Evolutionary conservation across 306 rosid species (phyloP).

Genomic region (Herpetospermum pedunculosum): DNA sequence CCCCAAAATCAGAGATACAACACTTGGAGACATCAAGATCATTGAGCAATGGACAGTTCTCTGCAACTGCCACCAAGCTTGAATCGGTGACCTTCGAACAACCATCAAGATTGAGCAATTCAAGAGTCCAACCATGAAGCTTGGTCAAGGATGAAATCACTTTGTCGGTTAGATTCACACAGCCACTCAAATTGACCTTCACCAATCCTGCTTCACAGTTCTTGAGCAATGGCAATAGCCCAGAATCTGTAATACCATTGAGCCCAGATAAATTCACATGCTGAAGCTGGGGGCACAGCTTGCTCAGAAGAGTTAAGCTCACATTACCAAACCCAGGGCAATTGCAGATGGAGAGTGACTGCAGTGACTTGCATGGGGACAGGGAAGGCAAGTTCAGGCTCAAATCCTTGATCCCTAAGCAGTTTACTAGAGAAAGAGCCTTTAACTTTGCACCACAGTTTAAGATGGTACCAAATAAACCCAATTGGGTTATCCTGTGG

Average conservation of each 20-base stretch:
- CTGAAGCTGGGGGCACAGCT: constrained; percentile 61
- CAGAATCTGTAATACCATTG: constrained; percentile 55
- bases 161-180: constrained; percentile 56
- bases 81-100: constrained; percentile 45
- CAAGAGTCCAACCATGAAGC: constrained; percentile 59
- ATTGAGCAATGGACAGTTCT: constrained; percentile 40
- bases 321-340: constrained; percentile 82
- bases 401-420: constrained; percentile 71
- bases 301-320: constrained; percentile 47
- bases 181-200: constrained; percentile 62
- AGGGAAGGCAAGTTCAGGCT: constrained; percentile 29
- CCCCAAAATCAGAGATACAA: constrained; percentile 55
- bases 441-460: constrained; percentile 64
- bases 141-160: constrained; percentile 43
- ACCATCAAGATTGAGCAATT: constrained; percentile 59
- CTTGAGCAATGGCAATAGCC: constrained; percentile 46
- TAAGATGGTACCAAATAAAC: constrained; percentile 50
- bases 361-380: constrained; percentile 41
- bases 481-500: constrained; percentile 80
- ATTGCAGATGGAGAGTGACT: constrained; percentile 42
- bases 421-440: constrained; percentile 49
- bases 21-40: constrained; percentile 79
- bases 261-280: constrained; percentile 62
- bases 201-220: constrained; percentile 58
- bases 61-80: constrained; percentile 55